phyloP scores from a whole-genome alignment of 805 yeast genomes.

The Zygotorulaspora danielsina region DNA sequence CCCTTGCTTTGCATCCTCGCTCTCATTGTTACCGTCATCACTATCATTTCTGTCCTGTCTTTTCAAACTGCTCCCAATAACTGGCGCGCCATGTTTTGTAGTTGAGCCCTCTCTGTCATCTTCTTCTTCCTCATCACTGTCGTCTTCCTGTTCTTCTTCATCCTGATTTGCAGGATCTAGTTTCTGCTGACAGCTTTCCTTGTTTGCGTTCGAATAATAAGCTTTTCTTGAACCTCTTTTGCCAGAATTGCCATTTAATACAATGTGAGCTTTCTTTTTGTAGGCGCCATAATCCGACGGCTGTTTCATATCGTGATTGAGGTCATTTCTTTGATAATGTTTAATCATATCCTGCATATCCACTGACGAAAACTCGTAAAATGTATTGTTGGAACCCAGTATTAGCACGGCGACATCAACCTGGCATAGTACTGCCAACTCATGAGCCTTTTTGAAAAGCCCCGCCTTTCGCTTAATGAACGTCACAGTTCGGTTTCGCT shows the following conservation, averaged over 20 bases:
- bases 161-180: slow-evolving; percentile 12
- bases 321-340: slow-evolving; percentile 34
- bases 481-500: slow-evolving; percentile 64
- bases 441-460: slow-evolving; percentile 62
- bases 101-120: background rate
- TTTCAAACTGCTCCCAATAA: slow-evolving; percentile 4
- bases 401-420: slow-evolving; percentile 91
- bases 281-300: slow-evolving; percentile 67
- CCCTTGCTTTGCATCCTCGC: slow-evolving; percentile 11
- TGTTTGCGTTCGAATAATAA: slow-evolving; percentile 4
- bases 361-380: slow-evolving; percentile 79
- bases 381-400: slow-evolving; percentile 73
- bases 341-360: slow-evolving; percentile 50
- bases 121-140: slow-evolving; percentile 1
- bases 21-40: slow-evolving; percentile 9
- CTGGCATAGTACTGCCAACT: slow-evolving; percentile 79
- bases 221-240: slow-evolving; percentile 1
- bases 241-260: slow-evolving; percentile 12
- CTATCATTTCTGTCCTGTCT: background rate
- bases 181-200: slow-evolving; percentile 9
- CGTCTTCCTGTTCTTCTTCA: slow-evolving; percentile 5
- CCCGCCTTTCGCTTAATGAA: slow-evolving; percentile 95
- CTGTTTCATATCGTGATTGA: slow-evolving; percentile 53
- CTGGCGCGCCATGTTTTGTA: background rate
- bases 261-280: slow-evolving; percentile 33